phyloP scores from a whole-genome alignment of 2,329 filamentous ascomycete genomes.

The Elsinoe perseae region DNA sequence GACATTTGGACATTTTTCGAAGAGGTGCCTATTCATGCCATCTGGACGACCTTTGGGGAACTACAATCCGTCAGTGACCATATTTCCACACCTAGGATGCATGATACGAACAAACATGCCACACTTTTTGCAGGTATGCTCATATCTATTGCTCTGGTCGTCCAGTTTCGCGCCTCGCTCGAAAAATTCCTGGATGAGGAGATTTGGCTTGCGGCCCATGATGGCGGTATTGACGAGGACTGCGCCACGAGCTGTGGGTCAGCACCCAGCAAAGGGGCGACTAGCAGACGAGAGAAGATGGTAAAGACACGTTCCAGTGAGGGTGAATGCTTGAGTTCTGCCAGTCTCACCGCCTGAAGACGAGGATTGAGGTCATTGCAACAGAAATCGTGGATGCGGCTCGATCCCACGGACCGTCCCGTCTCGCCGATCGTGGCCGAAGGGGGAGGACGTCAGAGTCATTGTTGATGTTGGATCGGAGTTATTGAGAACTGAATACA shows the following conservation, averaged over 20 bases:
- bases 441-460: no score
- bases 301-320: background rate
- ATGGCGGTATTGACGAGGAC: background rate
- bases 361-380: background rate
- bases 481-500: no score
- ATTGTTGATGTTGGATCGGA: no score
- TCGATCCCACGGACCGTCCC: background rate
- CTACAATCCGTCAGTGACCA: conserved; percentile 26
- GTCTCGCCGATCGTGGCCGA: background rate
- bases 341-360: conserved; percentile 4
- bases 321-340: conserved; percentile 2
- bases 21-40: conserved; percentile 69
- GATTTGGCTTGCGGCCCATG: conserved; percentile 80
- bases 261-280: conserved; percentile 12
- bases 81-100: background rate
- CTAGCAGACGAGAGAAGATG: background rate
- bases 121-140: conserved; percentile 82
- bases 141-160: conserved; percentile 85
- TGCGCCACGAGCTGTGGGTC: background rate
- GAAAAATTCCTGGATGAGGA: conserved; percentile 81
- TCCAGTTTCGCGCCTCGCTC: conserved; percentile 76
- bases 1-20: conserved; percentile 74
- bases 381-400: background rate
- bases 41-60: conserved; percentile 88
- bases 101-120: conserved; percentile 54